A percentile compares a stretch with the other conserved stretches of the same genome.
These are phyloP conservation scores for Ganoderma multipileum DNA, from an alignment of 1,284 basidiomycete species.

Conservation along the genomic window DNA sequence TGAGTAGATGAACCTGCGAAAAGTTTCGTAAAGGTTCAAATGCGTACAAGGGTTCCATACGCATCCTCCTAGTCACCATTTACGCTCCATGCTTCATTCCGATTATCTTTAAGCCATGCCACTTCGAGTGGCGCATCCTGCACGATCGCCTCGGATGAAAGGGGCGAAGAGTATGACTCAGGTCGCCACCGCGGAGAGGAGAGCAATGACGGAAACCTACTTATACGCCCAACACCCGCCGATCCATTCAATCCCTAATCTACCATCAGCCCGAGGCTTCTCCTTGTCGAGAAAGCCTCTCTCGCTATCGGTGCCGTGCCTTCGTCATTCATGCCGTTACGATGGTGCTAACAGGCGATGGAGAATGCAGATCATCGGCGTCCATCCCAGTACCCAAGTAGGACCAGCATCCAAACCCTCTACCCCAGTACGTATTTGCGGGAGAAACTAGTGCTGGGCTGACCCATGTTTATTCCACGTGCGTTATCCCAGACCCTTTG, in stretches of 20 bases:
- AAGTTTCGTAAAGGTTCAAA: too few relatives aligned
- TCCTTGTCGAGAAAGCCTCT: background rate
- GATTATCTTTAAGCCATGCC: background rate
- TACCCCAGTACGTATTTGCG: background rate
- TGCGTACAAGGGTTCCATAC: too few relatives aligned
- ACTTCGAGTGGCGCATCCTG: background rate
- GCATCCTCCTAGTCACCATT: too few relatives aligned
- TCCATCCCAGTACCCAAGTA: background rate
- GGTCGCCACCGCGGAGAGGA: background rate
- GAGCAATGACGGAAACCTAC: background rate
- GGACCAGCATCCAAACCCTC: background rate
- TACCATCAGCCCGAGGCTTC: background rate
- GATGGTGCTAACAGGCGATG: background rate
- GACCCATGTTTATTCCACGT: background rate
- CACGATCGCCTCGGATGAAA: background rate
- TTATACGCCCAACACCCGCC: background rate
- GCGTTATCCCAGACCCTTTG: background rate
- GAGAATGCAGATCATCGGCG: background rate
- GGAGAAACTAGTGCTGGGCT: background rate
- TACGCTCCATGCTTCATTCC: background rate
- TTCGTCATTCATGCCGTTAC: background rate
- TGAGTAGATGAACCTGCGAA: too few relatives aligned
- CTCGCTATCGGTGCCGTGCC: background rate
- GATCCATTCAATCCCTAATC: background rate
- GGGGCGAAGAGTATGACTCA: background rate